Evolutionary conservation across 2,329 filamentous ascomycete species (phyloP).

Genomic region (Fusarium bactridioides): DNA sequence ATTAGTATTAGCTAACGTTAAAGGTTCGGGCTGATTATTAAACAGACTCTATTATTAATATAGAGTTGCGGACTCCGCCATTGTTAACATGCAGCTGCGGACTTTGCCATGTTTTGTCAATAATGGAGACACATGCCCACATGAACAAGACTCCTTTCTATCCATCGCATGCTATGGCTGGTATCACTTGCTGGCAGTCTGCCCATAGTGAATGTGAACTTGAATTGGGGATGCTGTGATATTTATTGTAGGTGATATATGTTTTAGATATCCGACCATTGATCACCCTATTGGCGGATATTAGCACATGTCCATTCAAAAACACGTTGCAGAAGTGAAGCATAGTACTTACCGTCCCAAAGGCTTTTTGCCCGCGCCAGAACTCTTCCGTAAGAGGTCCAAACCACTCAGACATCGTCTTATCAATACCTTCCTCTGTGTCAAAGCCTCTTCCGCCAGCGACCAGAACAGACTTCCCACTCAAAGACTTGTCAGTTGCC

Average conservation of each 20-base stretch:
- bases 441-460: not conserved
- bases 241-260: fast-evolving
- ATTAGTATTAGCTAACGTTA: not conserved
- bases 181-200: fast-evolving
- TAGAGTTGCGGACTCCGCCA: not conserved
- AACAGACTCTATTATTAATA: not conserved
- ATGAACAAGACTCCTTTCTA: no score
- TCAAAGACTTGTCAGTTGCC: not conserved
- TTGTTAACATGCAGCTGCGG: not conserved
- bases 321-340: fast-evolving
- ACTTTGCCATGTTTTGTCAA: not conserved
- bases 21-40: not conserved
- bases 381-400: not conserved
- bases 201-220: fast-evolving
- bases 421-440: not conserved
- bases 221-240: fast-evolving
- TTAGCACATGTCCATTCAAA: fast-evolving
- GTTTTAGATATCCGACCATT: not conserved
- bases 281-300: not conserved
- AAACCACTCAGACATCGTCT: not conserved
- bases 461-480: not conserved
- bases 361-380: not conserved
- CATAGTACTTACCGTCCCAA: not conserved
- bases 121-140: not conserved
- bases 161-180: not conserved